Conservation (phyloP, 2,329 filamentous ascomycete genomes). For the Piedraia hortae region DNA sequence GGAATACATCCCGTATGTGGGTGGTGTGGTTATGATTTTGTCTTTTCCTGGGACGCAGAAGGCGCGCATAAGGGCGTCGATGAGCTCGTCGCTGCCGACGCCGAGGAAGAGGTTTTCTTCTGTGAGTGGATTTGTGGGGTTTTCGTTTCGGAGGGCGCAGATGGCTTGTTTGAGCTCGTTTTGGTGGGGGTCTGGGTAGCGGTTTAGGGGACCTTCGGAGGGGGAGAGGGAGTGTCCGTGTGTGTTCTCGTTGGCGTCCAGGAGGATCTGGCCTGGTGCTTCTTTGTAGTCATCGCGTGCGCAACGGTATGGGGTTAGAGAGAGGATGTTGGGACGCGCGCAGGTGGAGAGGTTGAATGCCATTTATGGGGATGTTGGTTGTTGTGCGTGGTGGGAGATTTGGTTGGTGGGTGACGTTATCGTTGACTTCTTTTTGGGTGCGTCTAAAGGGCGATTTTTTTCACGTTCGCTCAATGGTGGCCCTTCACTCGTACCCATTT, state of each 20-base stretch:
- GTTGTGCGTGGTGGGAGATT: neutral
- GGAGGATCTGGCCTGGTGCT: conserved; percentile 78
- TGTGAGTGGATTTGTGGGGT: conserved; percentile 44
- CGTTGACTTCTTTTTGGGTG: no score
- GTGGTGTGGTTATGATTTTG: conserved; percentile 80
- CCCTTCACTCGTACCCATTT: no score
- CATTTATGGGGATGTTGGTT: conserved; percentile 7
- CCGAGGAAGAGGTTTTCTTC: conserved; percentile 80
- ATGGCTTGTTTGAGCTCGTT: conserved; percentile 58
- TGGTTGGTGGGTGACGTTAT: no score
- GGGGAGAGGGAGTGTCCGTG: conserved; percentile 54
- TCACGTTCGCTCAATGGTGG: no score
- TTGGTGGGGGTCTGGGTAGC: conserved; percentile 95
- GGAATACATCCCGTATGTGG: conserved; percentile 95
- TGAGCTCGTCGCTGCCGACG: conserved; percentile 87
- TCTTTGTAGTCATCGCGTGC: conserved; percentile 76
- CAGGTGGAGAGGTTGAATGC: conserved; percentile 23
- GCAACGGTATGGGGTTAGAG: conserved; percentile 25
- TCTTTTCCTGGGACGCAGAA: conserved; percentile 75
- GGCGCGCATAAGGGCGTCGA: conserved; percentile 75
- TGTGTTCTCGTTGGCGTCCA: conserved; percentile 95
- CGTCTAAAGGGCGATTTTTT: no score
- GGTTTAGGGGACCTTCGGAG: conserved; percentile 34
- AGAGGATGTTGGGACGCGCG: conserved; percentile 24
- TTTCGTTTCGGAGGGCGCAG: conserved; percentile 61